Conservation (phyloP, 2,329 filamentous ascomycete species). For the Aspergillus viridinutans region DNA sequence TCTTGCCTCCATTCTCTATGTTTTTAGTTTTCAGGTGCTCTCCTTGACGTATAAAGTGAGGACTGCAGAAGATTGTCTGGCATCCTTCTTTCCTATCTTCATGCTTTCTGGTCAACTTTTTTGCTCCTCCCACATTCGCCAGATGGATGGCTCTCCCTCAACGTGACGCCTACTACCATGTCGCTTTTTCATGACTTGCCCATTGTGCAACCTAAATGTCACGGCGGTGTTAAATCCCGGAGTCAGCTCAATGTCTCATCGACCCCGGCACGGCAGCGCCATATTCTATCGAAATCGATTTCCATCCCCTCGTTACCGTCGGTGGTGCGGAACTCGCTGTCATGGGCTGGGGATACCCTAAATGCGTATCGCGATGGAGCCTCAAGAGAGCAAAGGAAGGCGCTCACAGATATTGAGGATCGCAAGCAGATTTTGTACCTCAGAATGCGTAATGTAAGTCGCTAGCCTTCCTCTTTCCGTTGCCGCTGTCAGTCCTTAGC, state of each 20-base stretch:
- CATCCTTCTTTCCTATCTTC: slow-evolving; percentile 2
- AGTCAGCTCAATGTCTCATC: slow-evolving; percentile 3
- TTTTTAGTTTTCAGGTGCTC: not conserved
- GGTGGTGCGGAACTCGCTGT: slow-evolving; percentile 30
- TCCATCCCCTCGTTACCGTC: slow-evolving; percentile 32
- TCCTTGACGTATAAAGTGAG: not conserved
- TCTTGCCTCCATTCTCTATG: not conserved
- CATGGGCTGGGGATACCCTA: slow-evolving; percentile 33
- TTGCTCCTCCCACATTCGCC: not conserved
- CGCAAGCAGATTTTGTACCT: slow-evolving; percentile 60
- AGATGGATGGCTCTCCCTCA: slow-evolving; percentile 23
- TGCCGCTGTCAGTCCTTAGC: not conserved
- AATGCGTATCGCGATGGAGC: slow-evolving; percentile 50
- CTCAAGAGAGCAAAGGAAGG: slow-evolving; percentile 48
- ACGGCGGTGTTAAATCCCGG: slow-evolving; percentile 17
- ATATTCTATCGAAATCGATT: slow-evolving; percentile 22
- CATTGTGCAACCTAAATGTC: slow-evolving; percentile 26
- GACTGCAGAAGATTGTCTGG: not conserved
- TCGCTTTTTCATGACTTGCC: slow-evolving; percentile 30
- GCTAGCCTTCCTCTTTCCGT: not conserved
- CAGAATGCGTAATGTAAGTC: slow-evolving; percentile 62
- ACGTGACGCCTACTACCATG: slow-evolving; percentile 24
- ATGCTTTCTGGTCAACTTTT: slow-evolving; percentile 4
- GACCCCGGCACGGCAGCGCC: slow-evolving; percentile 6
- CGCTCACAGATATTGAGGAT: slow-evolving; percentile 49